These are phyloP conservation scores for Saturnispora gosingensis DNA, from an alignment of 805 yeast species.

Conservation along the genomic window DNA sequence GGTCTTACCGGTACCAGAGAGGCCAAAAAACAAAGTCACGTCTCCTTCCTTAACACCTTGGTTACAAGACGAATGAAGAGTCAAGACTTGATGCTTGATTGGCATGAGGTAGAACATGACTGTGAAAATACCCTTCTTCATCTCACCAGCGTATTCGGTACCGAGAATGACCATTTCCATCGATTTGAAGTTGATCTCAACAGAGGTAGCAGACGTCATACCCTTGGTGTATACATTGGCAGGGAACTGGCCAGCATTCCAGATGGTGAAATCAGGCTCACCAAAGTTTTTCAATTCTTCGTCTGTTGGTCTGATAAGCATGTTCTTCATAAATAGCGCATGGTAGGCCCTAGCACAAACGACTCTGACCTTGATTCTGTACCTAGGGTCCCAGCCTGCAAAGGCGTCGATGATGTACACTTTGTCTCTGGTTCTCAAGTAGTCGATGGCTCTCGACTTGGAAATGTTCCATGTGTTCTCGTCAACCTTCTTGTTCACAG, in stretches of 20 bases:
- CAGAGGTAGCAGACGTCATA: constrained; percentile 93
- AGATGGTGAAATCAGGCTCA: constrained; percentile 95
- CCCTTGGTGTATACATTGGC: constrained; percentile 95
- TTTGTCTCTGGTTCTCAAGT: constrained; percentile 90
- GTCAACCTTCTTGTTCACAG: constrained; percentile 90
- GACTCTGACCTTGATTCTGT: constrained; percentile 90
- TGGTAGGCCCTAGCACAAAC: constrained; percentile 98
- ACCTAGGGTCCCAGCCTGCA: constrained; percentile 99
- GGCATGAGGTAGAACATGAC: constrained; percentile 99
- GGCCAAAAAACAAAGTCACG: constrained; percentile 91
- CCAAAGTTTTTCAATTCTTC: constrained; percentile 87
- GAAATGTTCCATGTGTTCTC: constrained; percentile 93
- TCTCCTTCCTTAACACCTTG: constrained; percentile 77
- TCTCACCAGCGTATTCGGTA: constrained; percentile 98
- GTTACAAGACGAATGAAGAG: constrained; percentile 91
- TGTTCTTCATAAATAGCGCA: constrained; percentile 95
- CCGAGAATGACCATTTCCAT: constrained; percentile 99
- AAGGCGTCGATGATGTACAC: constrained; percentile 91
- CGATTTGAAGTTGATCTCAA: constrained; percentile 90
- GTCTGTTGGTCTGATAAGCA: constrained; percentile 90
- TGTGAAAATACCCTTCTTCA: constrained; percentile 98
- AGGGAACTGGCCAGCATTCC: constrained; percentile 98
- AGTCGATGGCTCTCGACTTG: constrained; percentile 94
- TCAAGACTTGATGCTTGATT: constrained; percentile 78
- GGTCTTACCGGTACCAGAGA: constrained; percentile 97